A percentile compares a stretch with the other conserved stretches of the same genome.
Evolutionary conservation across 768 basidiomycete species (phyloP).

Genomic region (Mycena polygramma): DNA sequence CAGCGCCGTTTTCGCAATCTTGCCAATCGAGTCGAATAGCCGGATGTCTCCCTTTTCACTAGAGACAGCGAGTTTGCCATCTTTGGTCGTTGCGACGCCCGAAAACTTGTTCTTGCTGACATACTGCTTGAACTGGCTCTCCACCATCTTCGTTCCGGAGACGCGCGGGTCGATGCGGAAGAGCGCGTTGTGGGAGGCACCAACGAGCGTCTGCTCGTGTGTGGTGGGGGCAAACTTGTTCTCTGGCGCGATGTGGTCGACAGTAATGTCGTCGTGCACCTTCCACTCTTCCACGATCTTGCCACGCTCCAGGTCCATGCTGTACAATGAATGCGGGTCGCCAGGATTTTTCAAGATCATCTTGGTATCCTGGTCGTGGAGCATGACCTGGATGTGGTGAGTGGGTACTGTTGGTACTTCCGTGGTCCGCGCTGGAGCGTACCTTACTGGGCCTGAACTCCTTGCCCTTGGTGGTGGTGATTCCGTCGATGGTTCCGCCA

Average conservation of each 20-base stretch:
- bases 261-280: constrained; percentile 89
- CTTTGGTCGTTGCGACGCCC: constrained; percentile 87
- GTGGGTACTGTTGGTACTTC: constrained; percentile 13
- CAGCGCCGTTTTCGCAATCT: constrained; percentile 98
- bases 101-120: constrained; percentile 96
- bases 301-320: constrained; percentile 93
- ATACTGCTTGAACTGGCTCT: constrained; percentile 97
- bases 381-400: constrained; percentile 77
- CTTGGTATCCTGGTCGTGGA: constrained; percentile 95
- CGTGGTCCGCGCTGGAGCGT: constrained; percentile 37
- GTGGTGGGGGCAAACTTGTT: constrained; percentile 96
- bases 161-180: constrained; percentile 99
- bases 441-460: constrained; percentile 91
- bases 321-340: constrained; percentile 86
- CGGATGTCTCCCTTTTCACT: constrained; percentile 98
- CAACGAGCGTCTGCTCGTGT: constrained; percentile 92
- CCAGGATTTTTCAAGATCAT: constrained; percentile 93
- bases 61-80: constrained; percentile 91
- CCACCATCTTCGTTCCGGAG: constrained; percentile 92
- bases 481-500: constrained; percentile 86
- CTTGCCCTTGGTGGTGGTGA: constrained; percentile 84
- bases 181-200: constrained; percentile 92
- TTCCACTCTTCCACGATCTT: constrained; percentile 99
- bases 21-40: constrained; percentile 95
- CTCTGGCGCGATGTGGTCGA: constrained; percentile 92